Conservation (phyloP, 106 monocot genomes). For the Dioscorea zingiberensis region DNA sequence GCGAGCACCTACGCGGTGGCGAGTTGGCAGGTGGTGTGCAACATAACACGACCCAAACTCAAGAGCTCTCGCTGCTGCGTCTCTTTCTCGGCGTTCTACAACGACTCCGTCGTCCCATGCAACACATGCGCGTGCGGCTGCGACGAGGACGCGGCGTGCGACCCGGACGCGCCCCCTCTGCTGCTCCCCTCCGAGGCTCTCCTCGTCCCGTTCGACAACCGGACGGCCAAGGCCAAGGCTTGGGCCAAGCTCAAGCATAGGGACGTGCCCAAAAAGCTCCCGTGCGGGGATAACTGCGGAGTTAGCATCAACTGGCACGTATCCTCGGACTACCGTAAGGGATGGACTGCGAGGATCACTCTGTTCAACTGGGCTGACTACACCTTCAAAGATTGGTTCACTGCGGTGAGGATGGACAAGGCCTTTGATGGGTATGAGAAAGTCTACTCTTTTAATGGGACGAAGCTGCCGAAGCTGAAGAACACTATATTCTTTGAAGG, state of each 20-base stretch:
- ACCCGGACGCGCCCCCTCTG: constrained; percentile 40
- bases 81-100: constrained; percentile 95
- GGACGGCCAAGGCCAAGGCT: constrained; percentile 50
- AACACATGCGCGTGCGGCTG: constrained; percentile 92
- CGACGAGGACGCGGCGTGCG: constrained; percentile 32
- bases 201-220: constrained; percentile 58
- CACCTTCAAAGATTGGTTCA: constrained; percentile 70
- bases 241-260: constrained; percentile 72
- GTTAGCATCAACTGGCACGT: constrained; percentile 83
- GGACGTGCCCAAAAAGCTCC: constrained; percentile 17
- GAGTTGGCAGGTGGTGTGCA: constrained; percentile 88
- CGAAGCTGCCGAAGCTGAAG: constrained; percentile 25
- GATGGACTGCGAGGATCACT: constrained; percentile 67
- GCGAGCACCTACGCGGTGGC: constrained; percentile 51
- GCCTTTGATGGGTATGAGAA: constrained; percentile 33
- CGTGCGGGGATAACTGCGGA: constrained; percentile 60
- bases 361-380: constrained; percentile 75
- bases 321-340: constrained; percentile 40
- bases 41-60: constrained; percentile 62
- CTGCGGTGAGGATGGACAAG: constrained; percentile 28
- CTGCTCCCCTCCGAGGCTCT: constrained; percentile 75
- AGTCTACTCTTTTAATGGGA: constrained; percentile 77
- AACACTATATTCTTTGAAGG: constrained; percentile 62
- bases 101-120: constrained; percentile 88
- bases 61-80: constrained; percentile 68